Evolutionary conservation across 2,329 filamentous ascomycete genomes (phyloP).

Genomic region (Escovopsis weberi): DNA sequence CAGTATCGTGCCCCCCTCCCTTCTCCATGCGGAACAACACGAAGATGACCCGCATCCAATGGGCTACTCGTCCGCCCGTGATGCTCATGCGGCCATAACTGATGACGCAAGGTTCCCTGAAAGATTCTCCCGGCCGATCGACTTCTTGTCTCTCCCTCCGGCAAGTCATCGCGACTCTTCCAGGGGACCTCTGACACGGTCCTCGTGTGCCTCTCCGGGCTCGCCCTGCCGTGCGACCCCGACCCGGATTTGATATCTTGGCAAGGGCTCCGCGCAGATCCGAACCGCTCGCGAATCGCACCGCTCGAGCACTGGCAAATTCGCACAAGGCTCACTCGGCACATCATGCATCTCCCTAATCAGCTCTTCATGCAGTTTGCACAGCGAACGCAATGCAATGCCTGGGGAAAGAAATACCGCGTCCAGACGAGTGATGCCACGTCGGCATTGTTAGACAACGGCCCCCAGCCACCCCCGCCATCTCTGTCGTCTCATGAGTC

Average conservation of each 20-base stretch:
- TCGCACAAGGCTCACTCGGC: not conserved
- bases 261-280: not conserved
- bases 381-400: constrained; percentile 2
- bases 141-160: not conserved
- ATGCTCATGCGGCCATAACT: not conserved
- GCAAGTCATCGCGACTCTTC: not conserved
- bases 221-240: not conserved
- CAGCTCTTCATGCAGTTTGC: constrained; percentile 3
- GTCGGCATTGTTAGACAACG: constrained; percentile 5
- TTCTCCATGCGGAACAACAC: not conserved
- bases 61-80: not conserved
- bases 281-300: not conserved
- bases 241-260: not conserved
- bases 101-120: not conserved
- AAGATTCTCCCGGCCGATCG: not conserved
- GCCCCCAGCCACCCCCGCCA: constrained; percentile 4
- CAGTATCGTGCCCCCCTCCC: constrained; percentile 1
- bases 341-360: not conserved
- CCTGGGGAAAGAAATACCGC: not conserved
- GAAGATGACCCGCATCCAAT: constrained; percentile 3
- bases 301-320: not conserved
- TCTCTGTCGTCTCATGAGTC: constrained; percentile 1
- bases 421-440: constrained; percentile 7
- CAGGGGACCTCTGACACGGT: not conserved
- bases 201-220: not conserved